These are phyloP conservation scores for Puccinia horiana DNA, from an alignment of 1,284 basidiomycete genomes.

Conservation along the genomic window DNA sequence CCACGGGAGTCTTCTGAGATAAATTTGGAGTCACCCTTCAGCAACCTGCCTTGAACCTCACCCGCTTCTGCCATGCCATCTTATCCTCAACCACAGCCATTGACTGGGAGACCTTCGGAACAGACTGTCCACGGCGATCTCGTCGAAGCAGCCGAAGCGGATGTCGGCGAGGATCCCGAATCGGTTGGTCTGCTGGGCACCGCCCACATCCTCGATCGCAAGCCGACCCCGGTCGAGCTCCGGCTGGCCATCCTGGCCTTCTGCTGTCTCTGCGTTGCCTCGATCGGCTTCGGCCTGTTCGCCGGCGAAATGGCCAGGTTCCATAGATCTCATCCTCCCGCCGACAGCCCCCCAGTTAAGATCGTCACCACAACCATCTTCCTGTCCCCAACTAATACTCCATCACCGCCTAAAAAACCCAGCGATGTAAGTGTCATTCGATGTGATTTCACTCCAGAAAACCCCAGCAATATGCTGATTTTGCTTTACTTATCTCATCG, in stretches of 20 bases:
- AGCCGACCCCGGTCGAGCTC: conserved; percentile 25
- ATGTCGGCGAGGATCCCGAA: not conserved
- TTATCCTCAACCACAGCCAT: too few species aligned
- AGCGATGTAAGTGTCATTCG: not conserved
- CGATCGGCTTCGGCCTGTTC: conserved; percentile 39
- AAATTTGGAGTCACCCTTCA: too few species aligned
- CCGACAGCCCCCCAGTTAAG: not conserved
- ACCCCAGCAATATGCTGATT: not conserved
- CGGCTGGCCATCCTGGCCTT: conserved; percentile 22
- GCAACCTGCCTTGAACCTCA: too few species aligned
- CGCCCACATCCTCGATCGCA: not conserved
- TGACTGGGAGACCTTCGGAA: not conserved
- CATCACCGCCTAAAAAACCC: conserved; percentile 9
- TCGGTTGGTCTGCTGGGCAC: not conserved
- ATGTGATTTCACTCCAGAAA: not conserved
- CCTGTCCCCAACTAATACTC: not conserved
- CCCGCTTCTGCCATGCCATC: too few species aligned
- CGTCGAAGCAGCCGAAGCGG: not conserved
- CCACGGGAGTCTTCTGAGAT: too few species aligned
- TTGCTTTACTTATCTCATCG: too few species aligned
- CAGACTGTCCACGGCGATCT: not conserved
- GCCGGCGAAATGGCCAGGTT: conserved; percentile 16
- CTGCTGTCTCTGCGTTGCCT: conserved; percentile 2
- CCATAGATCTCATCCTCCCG: not conserved
- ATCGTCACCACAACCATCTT: conserved; percentile 3